Evolutionary conservation across 2,329 filamentous ascomycete species (phyloP).

Genomic region (Diaporthe citrichinensis): DNA sequence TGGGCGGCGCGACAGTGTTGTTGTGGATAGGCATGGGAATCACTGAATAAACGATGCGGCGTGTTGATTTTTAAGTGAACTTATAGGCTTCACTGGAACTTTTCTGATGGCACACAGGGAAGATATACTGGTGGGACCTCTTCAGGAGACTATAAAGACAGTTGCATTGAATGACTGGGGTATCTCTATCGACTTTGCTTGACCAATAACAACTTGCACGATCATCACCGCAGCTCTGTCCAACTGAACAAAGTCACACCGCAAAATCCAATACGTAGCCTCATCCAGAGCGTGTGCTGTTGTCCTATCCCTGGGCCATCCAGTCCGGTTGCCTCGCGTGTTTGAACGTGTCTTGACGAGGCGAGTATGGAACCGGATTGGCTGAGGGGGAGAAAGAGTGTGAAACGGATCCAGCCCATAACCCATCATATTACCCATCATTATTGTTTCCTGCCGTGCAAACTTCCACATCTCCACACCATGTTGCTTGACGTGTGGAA

Average conservation of each 20-base stretch:
- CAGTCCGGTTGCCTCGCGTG: not conserved
- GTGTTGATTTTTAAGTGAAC: not conserved
- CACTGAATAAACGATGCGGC: not conserved
- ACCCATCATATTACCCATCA: slow-evolving; percentile 30
- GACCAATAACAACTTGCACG: slow-evolving; percentile 14
- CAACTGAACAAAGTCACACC: slow-evolving; percentile 6
- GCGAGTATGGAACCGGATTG: slow-evolving; percentile 1
- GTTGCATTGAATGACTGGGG: slow-evolving; percentile 37
- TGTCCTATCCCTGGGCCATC: slow-evolving; percentile 28
- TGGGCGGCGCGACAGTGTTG: not conserved
- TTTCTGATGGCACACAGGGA: not conserved
- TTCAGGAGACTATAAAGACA: slow-evolving; percentile 21
- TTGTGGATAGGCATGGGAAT: not conserved
- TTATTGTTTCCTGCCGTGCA: slow-evolving; percentile 17
- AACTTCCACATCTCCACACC: not conserved
- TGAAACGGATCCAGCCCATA: slow-evolving; percentile 36
- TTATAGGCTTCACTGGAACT: not conserved
- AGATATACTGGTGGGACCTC: not conserved
- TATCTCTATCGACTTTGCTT: slow-evolving; percentile 41
- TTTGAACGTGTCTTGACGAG: slow-evolving; percentile 2
- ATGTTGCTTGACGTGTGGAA: not conserved
- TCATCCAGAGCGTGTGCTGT: slow-evolving; percentile 23
- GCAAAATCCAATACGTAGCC: slow-evolving; percentile 1
- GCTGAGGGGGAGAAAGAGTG: slow-evolving; percentile 14
- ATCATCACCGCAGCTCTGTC: slow-evolving; percentile 22